phyloP scores from a whole-genome alignment of 2,329 filamentous ascomycete genomes.

The Fusarium sp. region DNA sequence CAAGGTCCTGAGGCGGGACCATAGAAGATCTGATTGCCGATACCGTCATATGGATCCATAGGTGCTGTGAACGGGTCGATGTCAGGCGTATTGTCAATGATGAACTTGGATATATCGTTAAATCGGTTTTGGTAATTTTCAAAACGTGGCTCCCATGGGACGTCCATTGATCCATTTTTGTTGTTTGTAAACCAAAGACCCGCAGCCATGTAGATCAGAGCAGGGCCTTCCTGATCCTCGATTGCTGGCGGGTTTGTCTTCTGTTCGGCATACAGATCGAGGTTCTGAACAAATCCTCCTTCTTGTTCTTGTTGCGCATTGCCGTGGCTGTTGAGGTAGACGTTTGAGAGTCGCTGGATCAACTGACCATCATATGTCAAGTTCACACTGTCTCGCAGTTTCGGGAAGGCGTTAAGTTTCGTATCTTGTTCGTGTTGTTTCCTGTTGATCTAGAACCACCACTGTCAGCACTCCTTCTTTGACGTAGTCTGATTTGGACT shows the following conservation, averaged over 20 bases:
- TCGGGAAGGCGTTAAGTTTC: not conserved
- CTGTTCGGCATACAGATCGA: constrained; percentile 30
- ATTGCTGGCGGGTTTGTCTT: constrained; percentile 4
- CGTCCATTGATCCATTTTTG: not conserved
- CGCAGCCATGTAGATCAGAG: constrained; percentile 32
- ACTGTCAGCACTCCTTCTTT: not conserved
- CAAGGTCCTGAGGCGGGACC: constrained; percentile 40
- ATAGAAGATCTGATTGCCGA: constrained; percentile 47
- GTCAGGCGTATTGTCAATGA: not conserved
- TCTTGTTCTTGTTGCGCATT: not conserved
- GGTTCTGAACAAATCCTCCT: constrained; percentile 7
- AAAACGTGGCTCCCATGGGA: not conserved
- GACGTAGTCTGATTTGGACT: rapidly evolving
- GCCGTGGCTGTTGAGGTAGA: not conserved
- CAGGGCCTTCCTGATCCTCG: constrained; percentile 33
- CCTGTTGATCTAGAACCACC: not conserved
- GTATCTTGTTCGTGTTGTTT: not conserved
- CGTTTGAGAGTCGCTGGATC: not conserved
- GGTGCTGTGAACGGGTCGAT: not conserved
- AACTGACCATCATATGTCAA: not conserved
- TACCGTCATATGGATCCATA: constrained; percentile 43
- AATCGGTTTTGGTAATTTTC: not conserved
- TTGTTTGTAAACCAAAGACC: constrained; percentile 43
- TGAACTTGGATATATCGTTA: constrained; percentile 25
- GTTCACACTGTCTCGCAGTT: not conserved